These are phyloP conservation scores for Pistacia vera DNA, from an alignment of 345 rosid species.

Conservation along the genomic window DNA sequence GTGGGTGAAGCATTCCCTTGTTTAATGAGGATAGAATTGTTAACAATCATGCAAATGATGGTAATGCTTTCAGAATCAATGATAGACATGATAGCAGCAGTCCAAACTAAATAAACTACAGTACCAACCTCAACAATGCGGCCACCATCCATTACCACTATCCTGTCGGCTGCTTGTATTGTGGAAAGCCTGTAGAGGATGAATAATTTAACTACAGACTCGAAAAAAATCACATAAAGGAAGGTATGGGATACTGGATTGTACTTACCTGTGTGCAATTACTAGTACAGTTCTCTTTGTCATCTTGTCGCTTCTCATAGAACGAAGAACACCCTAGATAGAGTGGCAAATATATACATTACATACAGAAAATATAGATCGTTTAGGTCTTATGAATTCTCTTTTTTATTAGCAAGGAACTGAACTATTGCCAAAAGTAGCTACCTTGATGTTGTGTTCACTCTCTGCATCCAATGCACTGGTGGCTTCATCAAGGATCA, in stretches of 20 bases:
- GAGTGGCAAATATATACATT: constrained; percentile 7
- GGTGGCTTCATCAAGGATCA: constrained; percentile 96
- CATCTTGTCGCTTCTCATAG: constrained; percentile 55
- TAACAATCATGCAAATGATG: not conserved
- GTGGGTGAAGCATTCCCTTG: not conserved
- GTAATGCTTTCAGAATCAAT: not conserved
- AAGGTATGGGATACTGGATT: not conserved
- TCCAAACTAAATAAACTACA: not conserved
- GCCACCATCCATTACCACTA: constrained; percentile 89
- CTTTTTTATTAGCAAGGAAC: not conserved
- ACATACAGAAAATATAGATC: constrained; percentile 12
- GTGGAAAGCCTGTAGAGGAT: constrained; percentile 78
- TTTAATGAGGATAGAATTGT: not conserved
- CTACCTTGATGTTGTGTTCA: constrained; percentile 91
- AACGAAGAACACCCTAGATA: constrained; percentile 77
- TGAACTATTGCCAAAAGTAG: constrained; percentile 1
- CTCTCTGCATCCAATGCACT: constrained; percentile 98
- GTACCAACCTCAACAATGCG: constrained; percentile 69
- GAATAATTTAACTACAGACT: constrained; percentile 20
- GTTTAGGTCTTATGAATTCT: not conserved
- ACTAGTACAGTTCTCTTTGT: constrained; percentile 80
- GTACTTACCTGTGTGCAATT: constrained; percentile 58
- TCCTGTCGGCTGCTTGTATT: constrained; percentile 86
- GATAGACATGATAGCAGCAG: not conserved
- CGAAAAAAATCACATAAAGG: not conserved